Evolutionary conservation across 148 eudicot genomes (phyloP), one percentile per base, ranked within the genome.

Genomic region (Polygonum aviculare): DNA sequence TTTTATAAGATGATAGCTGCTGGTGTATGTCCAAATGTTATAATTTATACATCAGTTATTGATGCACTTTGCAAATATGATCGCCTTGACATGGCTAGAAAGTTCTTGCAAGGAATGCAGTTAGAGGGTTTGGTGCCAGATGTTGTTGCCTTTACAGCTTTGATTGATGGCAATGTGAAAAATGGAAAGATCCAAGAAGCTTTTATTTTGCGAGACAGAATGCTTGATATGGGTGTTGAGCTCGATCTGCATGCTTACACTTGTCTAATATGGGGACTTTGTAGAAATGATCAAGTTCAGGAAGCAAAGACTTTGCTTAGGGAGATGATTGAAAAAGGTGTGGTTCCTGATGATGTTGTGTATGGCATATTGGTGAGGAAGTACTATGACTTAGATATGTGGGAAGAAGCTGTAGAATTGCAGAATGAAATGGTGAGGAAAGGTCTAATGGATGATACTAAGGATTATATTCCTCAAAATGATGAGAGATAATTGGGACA

Each of bases 211-310:
- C 82, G 75, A 47, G 80, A 67, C 54, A 82, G 69, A 83, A 85
- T 92, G 90, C 72, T 60, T 51, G 82, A 85, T 51, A 75, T 49
- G 40, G 96, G 94, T 80, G 12, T 90, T 82, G 86, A 85, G 85
- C 88, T 86, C 65, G 98, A 94, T 87, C 83, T 90, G 75, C 82
- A 83, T 80, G 79, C 88, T 15, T 94, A 88, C 81, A 94, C 98
- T 48, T 82, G 89, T 77, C 84, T 94, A 79, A 83, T 90, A 79
- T 89, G 81, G 82, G 94, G 89, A 81, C 89, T 86, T 69, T 95
- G 78, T 72, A 85, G 77, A 79, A 75, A 39, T 52, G 87, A 85
- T 62, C 88, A 76, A 38, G 76, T 90, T 82, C 81, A 82, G 51
- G 85, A 89, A 79, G 97, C 97, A 65, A 88, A 91, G 80, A 78